phyloP scores from a whole-genome alignment of 2,329 filamentous ascomycete genomes.

The Curvularia eragrostidis region DNA sequence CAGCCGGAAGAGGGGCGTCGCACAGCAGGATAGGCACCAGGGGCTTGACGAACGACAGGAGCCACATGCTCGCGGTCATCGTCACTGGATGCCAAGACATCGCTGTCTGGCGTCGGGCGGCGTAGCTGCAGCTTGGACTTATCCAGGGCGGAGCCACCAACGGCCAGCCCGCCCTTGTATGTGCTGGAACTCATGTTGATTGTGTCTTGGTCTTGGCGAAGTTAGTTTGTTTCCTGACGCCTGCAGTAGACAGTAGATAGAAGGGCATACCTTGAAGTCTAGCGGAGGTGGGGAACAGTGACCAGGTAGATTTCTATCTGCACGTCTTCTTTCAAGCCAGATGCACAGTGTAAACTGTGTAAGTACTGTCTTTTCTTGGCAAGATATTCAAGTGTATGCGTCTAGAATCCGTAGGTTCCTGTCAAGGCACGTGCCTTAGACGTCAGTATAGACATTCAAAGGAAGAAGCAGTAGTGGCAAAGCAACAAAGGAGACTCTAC shows the following conservation, averaged over 20 bases:
- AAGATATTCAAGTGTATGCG: constrained; percentile 19
- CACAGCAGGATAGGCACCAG: constrained; percentile 32
- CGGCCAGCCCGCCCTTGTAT: constrained; percentile 41
- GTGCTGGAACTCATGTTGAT: constrained; percentile 36
- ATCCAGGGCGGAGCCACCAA: constrained; percentile 56
- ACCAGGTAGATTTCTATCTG: constrained; percentile 7
- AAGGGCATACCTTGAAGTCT: constrained; percentile 28
- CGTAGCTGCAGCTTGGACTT: constrained; percentile 73
- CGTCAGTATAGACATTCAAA: constrained; percentile 17
- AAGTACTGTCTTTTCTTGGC: constrained; percentile 15
- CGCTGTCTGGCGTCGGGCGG: constrained; percentile 90
- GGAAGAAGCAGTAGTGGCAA: constrained; percentile 2
- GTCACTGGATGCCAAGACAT: constrained; percentile 91
- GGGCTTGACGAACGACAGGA: constrained; percentile 28
- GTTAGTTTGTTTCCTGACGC: constrained; percentile 14
- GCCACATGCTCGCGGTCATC: constrained; percentile 74
- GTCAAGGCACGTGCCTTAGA: constrained; percentile 17
- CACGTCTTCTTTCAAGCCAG: constrained; percentile 17
- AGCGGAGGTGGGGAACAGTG: constrained; percentile 7
- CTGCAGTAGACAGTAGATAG: background rate
- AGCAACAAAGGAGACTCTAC: too few relatives aligned
- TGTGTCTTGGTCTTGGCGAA: constrained; percentile 4
- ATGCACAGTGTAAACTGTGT: constrained; percentile 17
- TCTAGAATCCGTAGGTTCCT: constrained; percentile 19
- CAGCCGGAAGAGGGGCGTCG: constrained; percentile 60